Percentiles rank a stretch among this genome's conserved stretches.
Evolutionary conservation across 768 basidiomycete genomes (phyloP).

Genomic region (Boletus rex-veris): DNA sequence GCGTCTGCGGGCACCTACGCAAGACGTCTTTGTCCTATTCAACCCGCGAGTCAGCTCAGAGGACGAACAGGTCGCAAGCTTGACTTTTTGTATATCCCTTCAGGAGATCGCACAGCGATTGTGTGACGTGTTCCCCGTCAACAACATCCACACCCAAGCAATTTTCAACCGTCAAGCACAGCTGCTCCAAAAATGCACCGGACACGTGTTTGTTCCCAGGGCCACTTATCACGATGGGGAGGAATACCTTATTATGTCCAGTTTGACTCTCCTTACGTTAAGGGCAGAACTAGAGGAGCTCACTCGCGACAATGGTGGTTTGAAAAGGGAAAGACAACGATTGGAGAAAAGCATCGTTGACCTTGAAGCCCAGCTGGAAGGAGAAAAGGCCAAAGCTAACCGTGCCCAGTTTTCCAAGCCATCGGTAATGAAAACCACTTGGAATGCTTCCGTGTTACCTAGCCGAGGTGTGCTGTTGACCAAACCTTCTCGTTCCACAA

Average conservation of each 20-base stretch:
- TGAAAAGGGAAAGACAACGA: constrained; percentile 18
- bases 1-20: constrained; percentile 21
- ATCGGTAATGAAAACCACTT: not conserved
- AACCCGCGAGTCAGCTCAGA: constrained; percentile 54
- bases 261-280: constrained; percentile 43
- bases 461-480: not conserved
- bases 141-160: constrained; percentile 32
- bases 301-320: constrained; percentile 27
- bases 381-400: constrained; percentile 6
- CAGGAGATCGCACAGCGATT: constrained; percentile 41
- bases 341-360: constrained; percentile 26
- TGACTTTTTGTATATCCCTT: constrained; percentile 47
- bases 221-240: constrained; percentile 22
- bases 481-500: not conserved
- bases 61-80: constrained; percentile 49
- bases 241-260: constrained; percentile 44
- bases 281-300: constrained; percentile 40
- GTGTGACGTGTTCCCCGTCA: constrained; percentile 41
- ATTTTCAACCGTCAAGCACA: constrained; percentile 52
- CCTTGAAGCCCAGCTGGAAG: constrained; percentile 10
- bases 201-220: constrained; percentile 48
- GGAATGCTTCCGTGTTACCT: not conserved
- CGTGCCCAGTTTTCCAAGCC: not conserved
- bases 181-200: constrained; percentile 51
- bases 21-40: constrained; percentile 52